Percentiles rank a stretch among this genome's conserved stretches.
These are phyloP conservation scores for Globisporangium middletonii DNA, from an alignment of 352 stramenopile species.

Conservation along the genomic window DNA sequence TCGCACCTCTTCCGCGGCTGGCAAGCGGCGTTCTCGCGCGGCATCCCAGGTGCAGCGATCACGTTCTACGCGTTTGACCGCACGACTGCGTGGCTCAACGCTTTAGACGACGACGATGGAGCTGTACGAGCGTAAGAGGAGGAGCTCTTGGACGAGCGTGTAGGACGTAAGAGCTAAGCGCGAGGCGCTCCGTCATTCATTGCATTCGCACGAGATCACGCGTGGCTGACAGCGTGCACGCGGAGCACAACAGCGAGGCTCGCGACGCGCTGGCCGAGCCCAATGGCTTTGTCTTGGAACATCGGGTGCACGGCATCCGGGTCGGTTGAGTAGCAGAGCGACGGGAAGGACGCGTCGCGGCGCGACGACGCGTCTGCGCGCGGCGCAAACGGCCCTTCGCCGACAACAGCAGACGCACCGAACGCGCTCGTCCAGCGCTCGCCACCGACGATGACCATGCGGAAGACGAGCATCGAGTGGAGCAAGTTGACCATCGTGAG, in stretches of 20 bases:
- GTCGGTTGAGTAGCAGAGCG: conserved; percentile 49
- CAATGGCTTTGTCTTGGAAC: conserved; percentile 80
- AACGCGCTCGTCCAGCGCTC: conserved; percentile 85
- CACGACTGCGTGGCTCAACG: conserved; percentile 46
- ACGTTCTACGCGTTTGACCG: conserved; percentile 78
- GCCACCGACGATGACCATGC: conserved; percentile 79
- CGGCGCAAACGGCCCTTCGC: conserved; percentile 62
- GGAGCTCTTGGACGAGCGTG: no score
- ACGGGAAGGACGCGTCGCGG: conserved; percentile 27
- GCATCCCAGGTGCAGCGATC: conserved; percentile 69
- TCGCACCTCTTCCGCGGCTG: conserved; percentile 72
- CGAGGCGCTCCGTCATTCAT: background rate
- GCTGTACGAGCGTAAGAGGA: background rate
- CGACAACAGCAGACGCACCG: conserved; percentile 73
- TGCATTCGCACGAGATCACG: background rate
- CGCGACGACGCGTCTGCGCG: conserved; percentile 6
- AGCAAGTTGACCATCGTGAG: conserved; percentile 83
- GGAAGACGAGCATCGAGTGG: conserved; percentile 85
- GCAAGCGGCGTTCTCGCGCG: conserved; percentile 75
- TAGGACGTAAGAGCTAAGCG: no score
- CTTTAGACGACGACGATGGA: conserved; percentile 16
- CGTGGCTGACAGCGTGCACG: background rate
- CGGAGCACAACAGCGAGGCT: conserved; percentile 35
- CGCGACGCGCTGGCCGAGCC: conserved; percentile 61
- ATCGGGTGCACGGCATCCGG: conserved; percentile 57